Evolutionary conservation across 2,329 filamentous ascomycete genomes (phyloP), one percentile per base, ranked within the genome.

Genomic region (Verticillium isaacii): DNA sequence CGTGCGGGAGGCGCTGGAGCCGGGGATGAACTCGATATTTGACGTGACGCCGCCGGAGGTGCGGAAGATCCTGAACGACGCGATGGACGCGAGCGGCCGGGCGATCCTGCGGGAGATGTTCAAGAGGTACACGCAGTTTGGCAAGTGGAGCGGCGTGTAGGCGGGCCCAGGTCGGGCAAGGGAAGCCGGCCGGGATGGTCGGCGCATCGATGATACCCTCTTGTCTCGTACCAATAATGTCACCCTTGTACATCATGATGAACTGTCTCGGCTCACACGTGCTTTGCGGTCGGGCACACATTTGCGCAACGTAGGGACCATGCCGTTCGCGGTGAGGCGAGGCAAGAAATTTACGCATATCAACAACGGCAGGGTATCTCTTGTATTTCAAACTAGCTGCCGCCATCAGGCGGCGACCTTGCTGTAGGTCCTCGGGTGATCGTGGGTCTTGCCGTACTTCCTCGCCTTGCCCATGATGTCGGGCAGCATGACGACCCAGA

Each of bases 111-210:
- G 78, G 66, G 81, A 83, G 63, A 76, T 88, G 77, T 87, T 82
- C 65, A 83, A 80, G 68, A 77, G 82, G 71, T 89, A 86, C 70
- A 78, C 78, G 70, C 85, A 80, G 73, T 88, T 87, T 76, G 85
- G 85, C 52, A 87, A 86, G 76, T 88, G 86, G 85, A 85, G 75
- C 59, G 85, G 84, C 37, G 79, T 86, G 29, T 86, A 56, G 25
- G 19, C 19, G 52, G 23, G n/a, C 29, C 29, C 29, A 6, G 29
- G 29, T 29, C 29, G 29, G 29, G 29, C n/a, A 29, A 29, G 29
- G 29, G 29, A 29, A 29, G 29, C 29, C 29, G 29, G 29, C 29
- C 29, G 29, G 29, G 29, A 29, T 29, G 29, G 29, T 6, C 19
- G 41, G 41, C 41, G 25, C 12, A 23, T 50, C 3, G 41, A 36